Evolutionary conservation across 345 rosid species (phyloP).

Genomic region (Psidium guajava): DNA sequence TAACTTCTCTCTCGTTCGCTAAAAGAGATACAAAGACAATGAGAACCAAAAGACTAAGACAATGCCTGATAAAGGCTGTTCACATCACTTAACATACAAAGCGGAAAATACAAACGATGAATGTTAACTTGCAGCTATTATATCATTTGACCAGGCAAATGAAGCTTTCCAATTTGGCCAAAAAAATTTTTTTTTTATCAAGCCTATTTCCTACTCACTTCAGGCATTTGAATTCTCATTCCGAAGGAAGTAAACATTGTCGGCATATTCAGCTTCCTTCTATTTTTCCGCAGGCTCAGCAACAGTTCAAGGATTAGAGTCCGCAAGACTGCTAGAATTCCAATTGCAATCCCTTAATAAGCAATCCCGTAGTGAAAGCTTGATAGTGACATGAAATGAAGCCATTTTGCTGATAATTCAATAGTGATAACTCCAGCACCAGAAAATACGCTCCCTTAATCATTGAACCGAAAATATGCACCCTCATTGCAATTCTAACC

Average conservation of each 20-base stretch:
- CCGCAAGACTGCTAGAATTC: neutral
- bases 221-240: neutral
- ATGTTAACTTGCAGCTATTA: neutral
- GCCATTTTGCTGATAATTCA: neutral
- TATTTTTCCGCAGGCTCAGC: neutral
- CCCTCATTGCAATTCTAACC: neutral
- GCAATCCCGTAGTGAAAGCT: neutral
- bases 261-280: neutral
- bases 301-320: neutral
- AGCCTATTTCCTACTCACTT: neutral
- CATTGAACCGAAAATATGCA: neutral
- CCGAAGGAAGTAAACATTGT: neutral
- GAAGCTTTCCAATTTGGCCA: neutral
- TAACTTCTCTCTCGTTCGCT: constrained; percentile 77
- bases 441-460: neutral
- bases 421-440: neutral
- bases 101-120: neutral
- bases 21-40: constrained; percentile 3
- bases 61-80: neutral
- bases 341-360: neutral
- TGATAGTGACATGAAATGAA: neutral
- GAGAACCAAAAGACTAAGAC: neutral
- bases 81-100: neutral
- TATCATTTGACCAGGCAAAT: neutral
- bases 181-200: neutral